Conservation (phyloP, 345 rosid species). For the Toxicodendron radicans region DNA sequence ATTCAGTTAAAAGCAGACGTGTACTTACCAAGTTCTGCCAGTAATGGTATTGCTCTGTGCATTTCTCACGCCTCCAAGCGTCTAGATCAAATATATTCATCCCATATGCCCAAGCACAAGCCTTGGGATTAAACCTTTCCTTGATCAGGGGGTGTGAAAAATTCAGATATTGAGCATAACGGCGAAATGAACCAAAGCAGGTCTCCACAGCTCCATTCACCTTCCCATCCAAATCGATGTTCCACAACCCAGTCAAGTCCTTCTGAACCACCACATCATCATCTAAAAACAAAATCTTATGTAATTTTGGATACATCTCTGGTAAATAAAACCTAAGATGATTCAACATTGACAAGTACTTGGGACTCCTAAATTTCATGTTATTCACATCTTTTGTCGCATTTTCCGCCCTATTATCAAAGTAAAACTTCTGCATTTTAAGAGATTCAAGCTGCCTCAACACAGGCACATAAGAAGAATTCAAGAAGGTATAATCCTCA, state of each 20-base stretch:
- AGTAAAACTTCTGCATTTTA: constrained; percentile 54
- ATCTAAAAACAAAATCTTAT: constrained; percentile 79
- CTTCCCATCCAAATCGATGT: constrained; percentile 79
- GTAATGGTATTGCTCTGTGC: constrained; percentile 35
- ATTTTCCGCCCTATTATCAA: constrained; percentile 44
- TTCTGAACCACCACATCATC: constrained; percentile 96
- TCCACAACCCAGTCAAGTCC: constrained; percentile 85
- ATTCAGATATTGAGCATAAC: constrained; percentile 70
- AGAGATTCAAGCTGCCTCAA: constrained; percentile 72
- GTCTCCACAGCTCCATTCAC: constrained; percentile 96
- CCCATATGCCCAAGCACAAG: constrained; percentile 97
- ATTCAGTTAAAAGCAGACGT: background rate
- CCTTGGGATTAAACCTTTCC: constrained; percentile 69
- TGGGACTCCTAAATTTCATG: constrained; percentile 60
- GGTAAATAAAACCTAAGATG: constrained; percentile 90
- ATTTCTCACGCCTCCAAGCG: constrained; percentile 63
- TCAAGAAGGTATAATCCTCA: constrained; percentile 69
- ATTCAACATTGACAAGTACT: constrained; percentile 64
- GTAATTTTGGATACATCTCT: constrained; percentile 82
- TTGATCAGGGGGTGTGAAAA: constrained; percentile 70
- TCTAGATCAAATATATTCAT: constrained; percentile 90
- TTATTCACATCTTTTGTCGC: constrained; percentile 38
- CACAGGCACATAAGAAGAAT: constrained; percentile 67
- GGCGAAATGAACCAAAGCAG: constrained; percentile 92
- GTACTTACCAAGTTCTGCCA: constrained; percentile 44